These are phyloP conservation scores for Isatis tinctoria DNA, from an alignment of 345 rosid species.

Conservation along the genomic window DNA sequence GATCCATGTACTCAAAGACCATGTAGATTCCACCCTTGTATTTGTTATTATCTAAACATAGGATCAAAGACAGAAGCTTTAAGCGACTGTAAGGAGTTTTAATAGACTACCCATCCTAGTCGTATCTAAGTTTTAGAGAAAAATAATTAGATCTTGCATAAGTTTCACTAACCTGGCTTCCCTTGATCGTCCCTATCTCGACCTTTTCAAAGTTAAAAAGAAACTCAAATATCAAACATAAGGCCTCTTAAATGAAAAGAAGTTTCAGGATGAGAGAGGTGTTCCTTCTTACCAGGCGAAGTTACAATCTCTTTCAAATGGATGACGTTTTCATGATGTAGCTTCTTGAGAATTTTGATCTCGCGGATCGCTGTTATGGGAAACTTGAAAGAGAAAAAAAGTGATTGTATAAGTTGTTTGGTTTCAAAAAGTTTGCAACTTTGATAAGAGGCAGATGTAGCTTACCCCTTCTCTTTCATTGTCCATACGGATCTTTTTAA, in stretches of 20 bases:
- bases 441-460: background rate
- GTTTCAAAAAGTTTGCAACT: background rate
- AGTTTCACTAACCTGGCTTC: background rate
- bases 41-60: no score
- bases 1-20: no score
- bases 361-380: constrained; percentile 46
- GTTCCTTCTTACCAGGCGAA: constrained; percentile 36
- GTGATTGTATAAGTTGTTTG: background rate
- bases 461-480: constrained; percentile 73
- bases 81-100: background rate
- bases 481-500: constrained; percentile 67
- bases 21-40: no score
- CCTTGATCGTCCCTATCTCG: constrained; percentile 77
- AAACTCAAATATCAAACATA: background rate
- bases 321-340: constrained; percentile 42
- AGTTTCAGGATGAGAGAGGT: background rate
- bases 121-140: background rate
- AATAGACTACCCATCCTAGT: no score
- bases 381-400: constrained; percentile 36
- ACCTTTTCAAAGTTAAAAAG: constrained; percentile 4
- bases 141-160: background rate
- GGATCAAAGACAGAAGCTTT: background rate
- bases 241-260: background rate
- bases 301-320: constrained; percentile 71
- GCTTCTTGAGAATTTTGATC: constrained; percentile 41